phyloP scores from a whole-genome alignment of 2,329 filamentous ascomycete species.

The Fusarium haematococcum region DNA sequence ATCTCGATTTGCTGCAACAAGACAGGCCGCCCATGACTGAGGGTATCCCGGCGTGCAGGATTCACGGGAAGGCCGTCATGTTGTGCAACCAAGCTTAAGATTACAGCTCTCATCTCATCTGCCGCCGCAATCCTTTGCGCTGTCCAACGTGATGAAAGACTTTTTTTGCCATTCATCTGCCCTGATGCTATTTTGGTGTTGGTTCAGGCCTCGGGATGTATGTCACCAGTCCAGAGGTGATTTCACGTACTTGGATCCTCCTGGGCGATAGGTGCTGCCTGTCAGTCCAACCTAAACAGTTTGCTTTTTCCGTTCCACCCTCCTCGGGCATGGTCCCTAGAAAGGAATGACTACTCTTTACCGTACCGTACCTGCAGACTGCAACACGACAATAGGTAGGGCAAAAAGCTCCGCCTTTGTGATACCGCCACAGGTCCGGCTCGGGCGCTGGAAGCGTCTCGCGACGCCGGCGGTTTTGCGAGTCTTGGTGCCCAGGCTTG shows the following conservation, averaged over 20 bases:
- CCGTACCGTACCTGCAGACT: neutral
- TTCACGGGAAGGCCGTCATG: slow-evolving; percentile 11
- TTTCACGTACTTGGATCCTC: neutral
- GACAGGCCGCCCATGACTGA: neutral
- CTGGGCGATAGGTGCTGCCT: slow-evolving; percentile 12
- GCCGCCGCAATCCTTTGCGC: neutral
- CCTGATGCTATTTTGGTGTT: slow-evolving; percentile 30
- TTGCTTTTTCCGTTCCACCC: slow-evolving; percentile 19
- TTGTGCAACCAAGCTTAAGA: slow-evolving; percentile 19
- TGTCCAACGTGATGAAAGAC: slow-evolving; percentile 15
- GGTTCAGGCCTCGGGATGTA: neutral
- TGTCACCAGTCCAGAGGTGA: neutral
- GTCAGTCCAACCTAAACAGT: neutral
- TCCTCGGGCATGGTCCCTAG: slow-evolving; percentile 6
- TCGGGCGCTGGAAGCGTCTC: slow-evolving; percentile 5
- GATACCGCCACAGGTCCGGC: slow-evolving; percentile 22
- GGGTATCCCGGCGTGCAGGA: slow-evolving; percentile 9
- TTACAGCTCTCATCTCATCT: slow-evolving; percentile 14
- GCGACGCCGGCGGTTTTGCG: slow-evolving; percentile 28
- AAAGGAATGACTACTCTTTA: neutral
- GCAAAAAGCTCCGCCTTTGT: slow-evolving; percentile 5
- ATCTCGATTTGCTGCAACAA: neutral
- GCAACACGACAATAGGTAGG: slow-evolving; percentile 2
- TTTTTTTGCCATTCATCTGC: slow-evolving; percentile 2
- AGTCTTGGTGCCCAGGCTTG: neutral